Base-by-base conservation (phyloP, 2,329 filamentous ascomycete genomes). In the Trichoderma sp. region DNA sequence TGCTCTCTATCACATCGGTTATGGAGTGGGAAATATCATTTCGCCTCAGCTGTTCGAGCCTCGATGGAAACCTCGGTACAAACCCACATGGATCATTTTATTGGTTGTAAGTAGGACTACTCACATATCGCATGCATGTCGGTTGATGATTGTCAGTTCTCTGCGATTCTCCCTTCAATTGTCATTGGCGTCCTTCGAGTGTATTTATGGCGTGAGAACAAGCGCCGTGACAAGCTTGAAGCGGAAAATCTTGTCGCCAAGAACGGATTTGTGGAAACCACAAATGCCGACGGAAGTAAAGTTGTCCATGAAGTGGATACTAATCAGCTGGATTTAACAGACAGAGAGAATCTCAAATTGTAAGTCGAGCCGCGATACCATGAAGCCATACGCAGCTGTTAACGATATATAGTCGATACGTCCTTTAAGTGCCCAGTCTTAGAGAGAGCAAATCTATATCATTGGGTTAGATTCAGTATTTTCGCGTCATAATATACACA, bases 1-100 rank as follows among this genome's bases (percentile, higher is more conserved):
- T 21, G 79, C 76, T 16, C 72, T 81, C 68, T 80, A 79, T 37
- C 78, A 80, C 71, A 73, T 79, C 4, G 80, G 78, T 1, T 78
- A 78, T 53, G 76, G 77, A 16, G 56, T 79, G 2, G 75, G 76
- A 13, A 80, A 78, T 33, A 79, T 81, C 19, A 76, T 79, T n/a
- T 79, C 77, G 0, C 79, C 79, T 0, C 79, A 81, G 55, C 72
- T 81, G 13, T 69, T 69, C 10, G 47, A 65, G 21, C 67, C 67
- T 6, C 35, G 56, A 14, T 69, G 67, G 67, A 69, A 69, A 24
- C 72, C 72, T n/a, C 71, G 71, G 24, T 73, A 73, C 35, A 69
- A 68, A n/a, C 72, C 72, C n/a, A 73, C 72, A 4, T 73, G 72
- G 72, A 71, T 71, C n/a, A 71, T 73, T 19, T 58, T 73, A 24